Evolutionary conservation across 768 basidiomycete species (phyloP), one percentile per base, ranked within the genome.

Genomic region (Clavaria fumosa): DNA sequence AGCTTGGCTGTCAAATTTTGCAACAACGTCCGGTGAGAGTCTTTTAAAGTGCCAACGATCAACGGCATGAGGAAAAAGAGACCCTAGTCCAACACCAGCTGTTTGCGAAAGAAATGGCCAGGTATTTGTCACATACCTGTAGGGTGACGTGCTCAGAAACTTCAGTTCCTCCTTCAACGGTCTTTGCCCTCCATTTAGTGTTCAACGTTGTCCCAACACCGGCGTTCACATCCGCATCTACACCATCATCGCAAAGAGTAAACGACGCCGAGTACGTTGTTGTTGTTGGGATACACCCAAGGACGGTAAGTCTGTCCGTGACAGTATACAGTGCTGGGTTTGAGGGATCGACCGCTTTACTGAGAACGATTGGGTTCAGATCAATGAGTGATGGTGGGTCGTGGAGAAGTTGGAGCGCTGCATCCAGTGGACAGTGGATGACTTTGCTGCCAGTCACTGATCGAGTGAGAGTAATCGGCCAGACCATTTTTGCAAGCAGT

Each of bases 21-120:
- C 7, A 62, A 44, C 6, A 52, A 32, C 7, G 40, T 40, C 5
- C 36, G 20, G 41, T 61, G 61, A n/a, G 56, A 47, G 9, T 45
- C 48, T 31, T 38, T 46, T 43, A 61, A 49, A 6, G 55, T 55
- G 23, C 46, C 41, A 2, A 50, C 32, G 33, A 63, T 55, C 36
- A 52, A 62, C 1, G 60, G 61, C 36, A 60, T 46, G 17, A 63
- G 41, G 31, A 62, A 41, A 42, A 51, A 58, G 23, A 59, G 41
- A 5, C 46, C 51, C 62, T 63, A 34, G 7, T 23, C 7, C 27
- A 23, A 24, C 23, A 24, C 24, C 19, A 26, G 26, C 23, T 12
- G 21, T 4, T 4, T 34, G 27, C 17, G 32, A 38, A 22, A 12
- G 23, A 31, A 20, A 31, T 11, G 40, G 22, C 31, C 22, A 26